Evolutionary conservation across 768 basidiomycete genomes (phyloP).

Genomic region (Rhodotorula kratochvilovae): DNA sequence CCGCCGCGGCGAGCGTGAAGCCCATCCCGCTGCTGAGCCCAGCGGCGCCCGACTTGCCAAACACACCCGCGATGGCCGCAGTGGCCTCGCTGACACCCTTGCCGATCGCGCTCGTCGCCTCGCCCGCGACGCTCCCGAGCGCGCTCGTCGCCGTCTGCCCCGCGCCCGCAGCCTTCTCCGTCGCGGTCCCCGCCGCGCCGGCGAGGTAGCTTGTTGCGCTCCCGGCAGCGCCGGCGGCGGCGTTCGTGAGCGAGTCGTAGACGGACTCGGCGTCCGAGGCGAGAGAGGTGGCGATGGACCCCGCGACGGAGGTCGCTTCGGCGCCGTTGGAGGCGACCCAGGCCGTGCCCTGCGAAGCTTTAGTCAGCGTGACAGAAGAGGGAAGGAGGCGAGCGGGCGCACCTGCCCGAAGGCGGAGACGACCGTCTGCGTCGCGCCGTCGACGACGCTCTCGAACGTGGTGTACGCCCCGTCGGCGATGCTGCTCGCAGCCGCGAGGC

Average conservation of each 20-base stretch:
- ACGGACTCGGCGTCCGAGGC: neutral
- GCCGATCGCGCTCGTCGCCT: neutral
- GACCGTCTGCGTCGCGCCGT: conserved; percentile 2
- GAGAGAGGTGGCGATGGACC: neutral
- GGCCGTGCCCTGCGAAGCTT: neutral
- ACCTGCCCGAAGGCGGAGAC: neutral
- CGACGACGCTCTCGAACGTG: neutral
- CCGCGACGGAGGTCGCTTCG: neutral
- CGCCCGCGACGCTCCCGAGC: neutral
- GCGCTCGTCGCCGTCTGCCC: neutral
- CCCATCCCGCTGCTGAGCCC: neutral
- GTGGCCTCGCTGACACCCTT: neutral
- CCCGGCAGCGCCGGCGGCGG: neutral
- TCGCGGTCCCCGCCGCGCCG: neutral
- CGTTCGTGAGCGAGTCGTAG: neutral
- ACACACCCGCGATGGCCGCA: neutral
- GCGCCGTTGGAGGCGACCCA: neutral
- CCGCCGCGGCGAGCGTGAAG: neutral
- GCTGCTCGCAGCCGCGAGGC: no score
- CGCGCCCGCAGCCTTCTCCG: neutral
- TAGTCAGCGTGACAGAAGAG: neutral
- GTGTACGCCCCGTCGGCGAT: neutral
- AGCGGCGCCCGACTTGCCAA: neutral
- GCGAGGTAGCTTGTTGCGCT: neutral
- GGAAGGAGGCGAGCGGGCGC: neutral